phyloP scores from a whole-genome alignment of 768 basidiomycete species.

The Leucocoprinus birnbaumii region DNA sequence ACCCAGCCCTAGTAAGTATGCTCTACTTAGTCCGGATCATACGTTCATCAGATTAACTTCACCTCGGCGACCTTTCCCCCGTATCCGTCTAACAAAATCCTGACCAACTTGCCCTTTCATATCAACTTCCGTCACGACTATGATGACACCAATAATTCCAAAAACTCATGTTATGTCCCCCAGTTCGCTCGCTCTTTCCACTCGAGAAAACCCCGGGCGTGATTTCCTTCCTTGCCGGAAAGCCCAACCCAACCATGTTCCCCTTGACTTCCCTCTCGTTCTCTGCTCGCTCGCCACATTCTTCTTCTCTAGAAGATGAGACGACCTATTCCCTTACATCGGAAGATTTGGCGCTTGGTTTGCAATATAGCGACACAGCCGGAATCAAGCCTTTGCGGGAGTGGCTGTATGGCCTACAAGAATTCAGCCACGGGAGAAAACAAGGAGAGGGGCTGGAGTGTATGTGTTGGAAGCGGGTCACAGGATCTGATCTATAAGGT shows the following conservation, averaged over 20 bases:
- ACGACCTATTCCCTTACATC: constrained; percentile 51
- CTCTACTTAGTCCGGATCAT: constrained; percentile 4
- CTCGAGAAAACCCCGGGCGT: constrained; percentile 77
- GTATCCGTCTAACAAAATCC: not conserved
- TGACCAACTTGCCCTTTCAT: not conserved
- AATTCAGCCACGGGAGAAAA: constrained; percentile 60
- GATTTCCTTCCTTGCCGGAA: constrained; percentile 84
- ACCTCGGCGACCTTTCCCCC: not conserved
- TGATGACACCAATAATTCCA: not conserved
- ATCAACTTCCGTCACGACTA: not conserved
- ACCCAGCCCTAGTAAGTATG: constrained; percentile 58
- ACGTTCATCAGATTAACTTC: not conserved
- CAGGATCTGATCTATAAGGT: constrained; percentile 92
- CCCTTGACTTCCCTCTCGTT: constrained; percentile 83
- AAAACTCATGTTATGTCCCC: not conserved
- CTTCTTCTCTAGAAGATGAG: constrained; percentile 36
- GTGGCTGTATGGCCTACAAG: constrained; percentile 76
- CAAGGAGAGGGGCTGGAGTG: constrained; percentile 65
- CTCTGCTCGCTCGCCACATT: constrained; percentile 47
- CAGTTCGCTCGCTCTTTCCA: constrained; percentile 71
- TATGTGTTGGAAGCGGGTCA: constrained; percentile 79
- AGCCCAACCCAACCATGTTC: constrained; percentile 89
- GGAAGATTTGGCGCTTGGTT: constrained; percentile 56
- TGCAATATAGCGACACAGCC: constrained; percentile 77
- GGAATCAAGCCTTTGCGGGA: constrained; percentile 63